Percentiles rank a stretch among this genome's conserved stretches.
phyloP scores from a whole-genome alignment of 2,329 filamentous ascomycete genomes.

The Alternaria alternata region DNA sequence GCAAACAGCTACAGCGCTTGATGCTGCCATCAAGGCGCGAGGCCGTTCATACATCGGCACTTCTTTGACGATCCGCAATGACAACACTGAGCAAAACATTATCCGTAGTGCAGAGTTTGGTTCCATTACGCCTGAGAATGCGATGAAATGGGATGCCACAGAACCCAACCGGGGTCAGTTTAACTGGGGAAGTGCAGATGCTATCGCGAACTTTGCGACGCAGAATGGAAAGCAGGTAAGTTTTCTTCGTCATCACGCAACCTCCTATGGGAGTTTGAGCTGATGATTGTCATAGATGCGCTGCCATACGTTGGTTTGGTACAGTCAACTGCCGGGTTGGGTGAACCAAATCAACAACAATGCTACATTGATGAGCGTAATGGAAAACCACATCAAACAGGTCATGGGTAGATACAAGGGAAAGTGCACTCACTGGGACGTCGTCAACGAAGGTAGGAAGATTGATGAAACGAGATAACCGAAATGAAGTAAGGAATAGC shows the following conservation, averaged over 20 bases:
- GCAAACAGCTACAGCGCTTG: slow-evolving; percentile 29
- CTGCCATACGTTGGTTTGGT: slow-evolving; percentile 54
- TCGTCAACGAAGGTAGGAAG: slow-evolving; percentile 45
- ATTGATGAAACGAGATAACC: not conserved
- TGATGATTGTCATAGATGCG: slow-evolving; percentile 23
- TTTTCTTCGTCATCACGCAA: not conserved
- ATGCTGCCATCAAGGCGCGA: slow-evolving; percentile 31
- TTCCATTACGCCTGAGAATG: slow-evolving; percentile 50
- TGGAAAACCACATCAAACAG: slow-evolving; percentile 51
- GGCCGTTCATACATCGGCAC: slow-evolving; percentile 49
- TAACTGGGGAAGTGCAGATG: slow-evolving; percentile 46
- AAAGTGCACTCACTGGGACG: slow-evolving; percentile 50
- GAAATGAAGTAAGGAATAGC: not conserved
- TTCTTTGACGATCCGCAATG: slow-evolving; percentile 46
- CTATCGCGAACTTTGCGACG: slow-evolving; percentile 47
- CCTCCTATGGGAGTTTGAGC: not conserved
- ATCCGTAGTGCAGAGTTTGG: slow-evolving; percentile 40
- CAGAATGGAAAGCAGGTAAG: slow-evolving; percentile 39
- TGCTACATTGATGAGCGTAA: slow-evolving; percentile 47
- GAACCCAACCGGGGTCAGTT: slow-evolving; percentile 48
- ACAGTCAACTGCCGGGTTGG: slow-evolving; percentile 50
- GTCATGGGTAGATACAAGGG: slow-evolving; percentile 49
- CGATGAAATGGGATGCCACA: slow-evolving; percentile 53
- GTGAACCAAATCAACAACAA: slow-evolving; percentile 48
- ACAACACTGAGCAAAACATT: slow-evolving; percentile 38